A percentile compares a stretch with the other conserved stretches of the same genome.
Evolutionary conservation across 768 basidiomycete species (phyloP).

Genomic region (Hemileccinum rubropunctum): DNA sequence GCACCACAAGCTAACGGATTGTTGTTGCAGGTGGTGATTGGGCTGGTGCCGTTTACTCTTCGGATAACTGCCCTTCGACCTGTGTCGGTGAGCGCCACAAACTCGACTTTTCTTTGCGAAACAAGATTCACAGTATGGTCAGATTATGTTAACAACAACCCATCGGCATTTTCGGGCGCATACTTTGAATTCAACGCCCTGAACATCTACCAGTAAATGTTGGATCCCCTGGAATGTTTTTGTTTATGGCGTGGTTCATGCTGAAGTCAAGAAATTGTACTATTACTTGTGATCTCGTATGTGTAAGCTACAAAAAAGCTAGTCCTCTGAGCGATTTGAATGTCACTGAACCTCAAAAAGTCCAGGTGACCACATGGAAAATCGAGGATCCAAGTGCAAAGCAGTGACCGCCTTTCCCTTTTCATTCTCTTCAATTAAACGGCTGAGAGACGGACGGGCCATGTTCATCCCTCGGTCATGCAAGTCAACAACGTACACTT

Average conservation of each 20-base stretch:
- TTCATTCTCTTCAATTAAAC: too few relatives aligned
- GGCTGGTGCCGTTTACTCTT: slow-evolving; percentile 23
- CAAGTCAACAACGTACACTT: too few relatives aligned
- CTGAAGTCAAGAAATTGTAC: background rate
- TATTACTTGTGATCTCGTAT: background rate
- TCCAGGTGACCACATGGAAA: too few relatives aligned
- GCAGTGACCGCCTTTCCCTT: too few relatives aligned
- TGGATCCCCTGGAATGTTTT: background rate
- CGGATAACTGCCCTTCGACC: slow-evolving; percentile 23
- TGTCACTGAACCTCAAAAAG: too few relatives aligned
- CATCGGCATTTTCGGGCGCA: slow-evolving; percentile 12
- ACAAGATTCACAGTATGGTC: slow-evolving; percentile 35
- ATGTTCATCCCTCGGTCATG: too few relatives aligned
- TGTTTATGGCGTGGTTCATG: too few relatives aligned
- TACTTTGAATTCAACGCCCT: slow-evolving; percentile 25
- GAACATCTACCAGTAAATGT: slow-evolving; percentile 15
- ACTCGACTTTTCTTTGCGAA: background rate
- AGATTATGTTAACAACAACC: slow-evolving; percentile 45
- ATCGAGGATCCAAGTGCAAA: too few relatives aligned
- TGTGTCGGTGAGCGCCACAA: slow-evolving; percentile 23
- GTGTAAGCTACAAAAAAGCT: too few relatives aligned
- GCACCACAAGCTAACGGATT: background rate
- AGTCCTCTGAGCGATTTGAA: too few relatives aligned
- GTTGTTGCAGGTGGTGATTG: slow-evolving; percentile 26
- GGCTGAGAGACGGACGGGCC: too few relatives aligned